Evolutionary conservation across 768 basidiomycete species (phyloP).

Genomic region (Lactifluus subvellereus): DNA sequence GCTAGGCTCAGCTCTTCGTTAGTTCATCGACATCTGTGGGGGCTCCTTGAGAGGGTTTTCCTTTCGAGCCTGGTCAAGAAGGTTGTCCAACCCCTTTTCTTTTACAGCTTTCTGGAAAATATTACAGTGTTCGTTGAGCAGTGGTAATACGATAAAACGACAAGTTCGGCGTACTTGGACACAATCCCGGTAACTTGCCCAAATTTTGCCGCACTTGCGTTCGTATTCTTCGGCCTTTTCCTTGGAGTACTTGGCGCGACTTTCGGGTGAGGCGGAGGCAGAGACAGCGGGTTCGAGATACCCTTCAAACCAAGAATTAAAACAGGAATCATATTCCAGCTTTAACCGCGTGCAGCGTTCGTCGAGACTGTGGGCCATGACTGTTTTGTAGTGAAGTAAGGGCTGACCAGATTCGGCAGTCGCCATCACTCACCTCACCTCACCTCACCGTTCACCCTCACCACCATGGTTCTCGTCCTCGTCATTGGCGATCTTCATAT

Average conservation of each 20-base stretch:
- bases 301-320: constrained; percentile 97
- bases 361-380: constrained; percentile 77
- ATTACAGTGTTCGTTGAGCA: neutral
- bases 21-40: constrained; percentile 36
- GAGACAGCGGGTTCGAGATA: constrained; percentile 80
- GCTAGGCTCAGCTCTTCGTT: neutral
- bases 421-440: no score
- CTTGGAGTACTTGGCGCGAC: constrained; percentile 57
- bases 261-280: constrained; percentile 33
- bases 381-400: neutral
- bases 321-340: constrained; percentile 86
- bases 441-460: neutral
- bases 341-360: constrained; percentile 87
- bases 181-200: constrained; percentile 75
- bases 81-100: constrained; percentile 65
- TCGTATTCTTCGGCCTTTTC: constrained; percentile 87
- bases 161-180: constrained; percentile 56
- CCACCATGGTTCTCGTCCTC: constrained; percentile 83
- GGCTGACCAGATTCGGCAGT: neutral
- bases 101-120: constrained; percentile 63
- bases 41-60: constrained; percentile 49
- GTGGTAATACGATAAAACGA: neutral
- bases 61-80: constrained; percentile 64
- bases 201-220: constrained; percentile 73
- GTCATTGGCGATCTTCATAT: constrained; percentile 98